Evolutionary conservation across 1,284 basidiomycete species (phyloP).

Genomic region (Leccinum huronense): DNA sequence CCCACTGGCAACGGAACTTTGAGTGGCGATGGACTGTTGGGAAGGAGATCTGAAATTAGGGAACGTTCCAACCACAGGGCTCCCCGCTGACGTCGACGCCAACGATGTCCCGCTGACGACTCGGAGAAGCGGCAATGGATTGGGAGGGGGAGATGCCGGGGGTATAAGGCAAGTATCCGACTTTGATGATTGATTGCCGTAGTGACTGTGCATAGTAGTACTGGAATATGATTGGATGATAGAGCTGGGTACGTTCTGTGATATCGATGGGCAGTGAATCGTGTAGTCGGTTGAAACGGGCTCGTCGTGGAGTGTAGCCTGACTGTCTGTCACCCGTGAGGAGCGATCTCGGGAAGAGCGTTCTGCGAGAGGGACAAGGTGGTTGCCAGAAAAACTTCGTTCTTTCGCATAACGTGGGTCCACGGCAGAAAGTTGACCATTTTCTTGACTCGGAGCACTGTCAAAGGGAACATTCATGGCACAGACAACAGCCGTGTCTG

Average conservation of each 20-base stretch:
- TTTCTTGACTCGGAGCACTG: neutral
- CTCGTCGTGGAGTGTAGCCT: constrained; percentile 20
- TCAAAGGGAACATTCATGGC: neutral
- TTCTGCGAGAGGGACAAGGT: constrained; percentile 21
- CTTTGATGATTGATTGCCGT: neutral
- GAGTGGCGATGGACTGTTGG: constrained; percentile 13
- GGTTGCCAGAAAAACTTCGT: constrained; percentile 27
- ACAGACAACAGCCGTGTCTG: neutral
- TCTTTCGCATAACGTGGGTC: neutral
- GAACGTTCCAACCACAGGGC: neutral
- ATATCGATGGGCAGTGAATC: neutral
- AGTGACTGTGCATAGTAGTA: neutral
- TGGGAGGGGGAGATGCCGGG: neutral
- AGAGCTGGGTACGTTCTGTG: neutral
- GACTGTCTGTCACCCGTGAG: constrained; percentile 12
- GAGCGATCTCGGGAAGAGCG: constrained; percentile 9
- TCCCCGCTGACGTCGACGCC: neutral
- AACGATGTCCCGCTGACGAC: neutral
- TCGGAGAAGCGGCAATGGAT: constrained; percentile 2
- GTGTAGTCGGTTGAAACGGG: constrained; percentile 9
- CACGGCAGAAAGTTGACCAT: neutral
- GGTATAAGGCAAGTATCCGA: neutral
- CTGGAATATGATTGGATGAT: constrained; percentile 8
- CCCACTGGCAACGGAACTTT: constrained; percentile 11
- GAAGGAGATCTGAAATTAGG: constrained; percentile 9